Base-by-base conservation (phyloP, 805 yeast species). In the Hyphopichia homilentoma region DNA sequence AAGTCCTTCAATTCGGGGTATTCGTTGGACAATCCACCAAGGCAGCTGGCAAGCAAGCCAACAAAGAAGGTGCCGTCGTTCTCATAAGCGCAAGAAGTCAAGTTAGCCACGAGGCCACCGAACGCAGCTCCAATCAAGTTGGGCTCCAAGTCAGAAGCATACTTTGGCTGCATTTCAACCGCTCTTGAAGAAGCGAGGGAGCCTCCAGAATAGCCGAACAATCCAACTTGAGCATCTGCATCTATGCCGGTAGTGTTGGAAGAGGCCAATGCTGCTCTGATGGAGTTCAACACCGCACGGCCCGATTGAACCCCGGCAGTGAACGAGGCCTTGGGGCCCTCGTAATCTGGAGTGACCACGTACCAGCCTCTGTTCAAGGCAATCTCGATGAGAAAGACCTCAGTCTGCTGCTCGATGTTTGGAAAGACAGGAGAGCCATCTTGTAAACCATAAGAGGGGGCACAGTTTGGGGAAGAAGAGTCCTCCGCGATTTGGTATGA, bases 131-230 rank as follows among this genome's bases (percentile, higher is more conserved):
- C 64, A 41, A 33, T 34, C 32, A 32, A 9, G 43, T 33, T 15
- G 14, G n/a, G 16, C 11, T 27, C 20, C 11, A 33, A 25, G 35
- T 57, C 59, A 3, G 57, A 57, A 26, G 64, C 62, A 28, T 57
- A 57, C 1, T 32, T 32, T 13, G 59, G 56, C 26, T 50, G 56
- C 15, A 54, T 34, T 7, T 42, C 39, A 5, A 55, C 47, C 3
- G 54, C 59, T 62, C 63, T 56, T 5, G 50, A 45, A 12, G 54
- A 30, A 8, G 61, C 54, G 17, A 56, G 33, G 2, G 62, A 51
- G 6, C 61, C 64, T 8, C 64, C 64, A 17, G 59, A 52, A 30
- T 52, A 58, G 0, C 64, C 64, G 54, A 54, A 57, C 23, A 57
- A 21, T 3, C 33, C 38, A 5, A 44, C 38, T 13, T 40, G 26